Base-by-base conservation (phyloP, 108 stramenopile genomes). In the Cyclotella cryptica region DNA sequence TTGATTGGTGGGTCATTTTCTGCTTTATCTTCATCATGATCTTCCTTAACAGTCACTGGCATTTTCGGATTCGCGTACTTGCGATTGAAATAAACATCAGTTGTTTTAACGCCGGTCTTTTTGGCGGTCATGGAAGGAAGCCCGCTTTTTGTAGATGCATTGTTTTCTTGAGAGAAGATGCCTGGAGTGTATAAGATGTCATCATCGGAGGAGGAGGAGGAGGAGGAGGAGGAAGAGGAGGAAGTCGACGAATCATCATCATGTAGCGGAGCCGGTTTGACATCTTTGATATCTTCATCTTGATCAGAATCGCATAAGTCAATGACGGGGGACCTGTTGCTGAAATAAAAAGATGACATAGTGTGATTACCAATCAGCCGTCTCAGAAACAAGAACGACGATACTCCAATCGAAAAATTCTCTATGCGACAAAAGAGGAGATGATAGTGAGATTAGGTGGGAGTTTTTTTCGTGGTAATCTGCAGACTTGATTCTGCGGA, bases 271-370 rank as follows among this genome's bases (percentile, higher is more conserved):
- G 24, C 26, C 27, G 66, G 60, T 22, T 57, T 47, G 6, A 35
- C 47, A 5, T 44, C 43, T 26, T 21, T 54, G 39, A 39, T 29
- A 62, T 55, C 72, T 47, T 72, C 30, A 14, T 72, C 78, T 13
- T 44, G 27, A 47, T 71, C 70, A 28, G 77, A 78, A 53, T 80
- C 72, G 29, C 79, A 80, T 8, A 80, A 59, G n/a, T 80, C 67
- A 35, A 80, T 80, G 28, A 74, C 58, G 5, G 64, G 72, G 71
- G 55, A 71, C 69, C 43, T 71, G 11, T n/a, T 49, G 47, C 47
- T 17, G 2, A n/a, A 17, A 17, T 9, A n/a, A n/a, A n/a, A n/a
- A n/a, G 2, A 9, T 17, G n/a, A n/a, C n/a, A n/a, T n/a, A n/a
- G n/a, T n/a, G n/a, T n/a, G n/a, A n/a, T n/a, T n/a, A n/a, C n/a